These are phyloP conservation scores for Litchi chinensis DNA, from an alignment of 345 rosid species.

Conservation along the genomic window DNA sequence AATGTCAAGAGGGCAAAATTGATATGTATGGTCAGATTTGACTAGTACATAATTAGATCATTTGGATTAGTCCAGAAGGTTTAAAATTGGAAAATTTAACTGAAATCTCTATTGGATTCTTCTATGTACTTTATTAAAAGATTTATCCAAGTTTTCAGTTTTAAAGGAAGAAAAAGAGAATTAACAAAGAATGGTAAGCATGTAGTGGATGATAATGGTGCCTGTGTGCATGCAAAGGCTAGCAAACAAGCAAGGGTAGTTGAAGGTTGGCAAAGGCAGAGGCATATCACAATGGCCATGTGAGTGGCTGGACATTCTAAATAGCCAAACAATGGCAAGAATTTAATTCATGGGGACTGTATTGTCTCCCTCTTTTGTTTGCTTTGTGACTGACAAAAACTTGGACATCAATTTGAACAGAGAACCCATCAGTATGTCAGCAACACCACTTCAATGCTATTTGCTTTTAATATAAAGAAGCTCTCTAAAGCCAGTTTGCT, in stretches of 20 bases:
- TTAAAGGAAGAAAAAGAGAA: too few relatives aligned
- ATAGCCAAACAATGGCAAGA: background rate
- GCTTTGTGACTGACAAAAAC: conserved; percentile 3
- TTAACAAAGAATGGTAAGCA: background rate
- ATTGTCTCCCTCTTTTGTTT: conserved; percentile 21
- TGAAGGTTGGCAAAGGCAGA: background rate
- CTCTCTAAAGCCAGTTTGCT: too few relatives aligned
- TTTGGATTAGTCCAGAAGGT: too few relatives aligned
- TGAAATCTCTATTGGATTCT: too few relatives aligned
- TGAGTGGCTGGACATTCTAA: background rate
- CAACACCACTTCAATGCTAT: background rate
- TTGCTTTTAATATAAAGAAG: too few relatives aligned
- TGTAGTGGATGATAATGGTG: background rate
- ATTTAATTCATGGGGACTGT: background rate
- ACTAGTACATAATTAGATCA: too few relatives aligned
- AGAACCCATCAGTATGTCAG: background rate
- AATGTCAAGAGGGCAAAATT: background rate
- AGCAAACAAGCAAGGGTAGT: background rate
- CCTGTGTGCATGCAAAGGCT: background rate
- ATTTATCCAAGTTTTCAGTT: too few relatives aligned
- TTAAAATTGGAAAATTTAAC: too few relatives aligned
- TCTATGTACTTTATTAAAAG: too few relatives aligned
- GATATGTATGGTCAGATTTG: too few relatives aligned
- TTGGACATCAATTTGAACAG: background rate
- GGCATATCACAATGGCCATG: background rate